These are phyloP conservation scores for Solanum pimpinellifolium DNA, from an alignment of 257 asterid species.

Conservation along the genomic window DNA sequence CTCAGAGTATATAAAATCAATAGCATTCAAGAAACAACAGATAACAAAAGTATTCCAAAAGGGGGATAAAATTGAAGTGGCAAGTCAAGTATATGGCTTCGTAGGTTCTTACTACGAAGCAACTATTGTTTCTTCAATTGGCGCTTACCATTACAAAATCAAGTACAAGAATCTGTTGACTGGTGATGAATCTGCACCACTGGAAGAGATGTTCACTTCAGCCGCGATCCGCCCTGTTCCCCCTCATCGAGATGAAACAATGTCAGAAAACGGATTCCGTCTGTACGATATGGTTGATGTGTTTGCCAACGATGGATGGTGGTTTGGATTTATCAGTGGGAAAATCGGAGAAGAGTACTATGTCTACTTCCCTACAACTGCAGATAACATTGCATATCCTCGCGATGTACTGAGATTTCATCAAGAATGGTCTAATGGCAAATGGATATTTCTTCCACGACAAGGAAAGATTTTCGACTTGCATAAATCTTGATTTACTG, in stretches of 20 bases:
- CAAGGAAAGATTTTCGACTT: not conserved
- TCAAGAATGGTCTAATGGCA: not conserved
- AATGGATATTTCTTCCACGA: not conserved
- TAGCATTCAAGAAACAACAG: not conserved
- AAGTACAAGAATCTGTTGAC: not conserved
- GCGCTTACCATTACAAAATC: not conserved
- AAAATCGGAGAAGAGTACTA: not conserved
- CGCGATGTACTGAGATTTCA: not conserved
- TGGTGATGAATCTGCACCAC: not conserved
- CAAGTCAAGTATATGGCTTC: not conserved
- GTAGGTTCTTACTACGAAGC: conserved; percentile 2
- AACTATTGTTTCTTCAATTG: not conserved
- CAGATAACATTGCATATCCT: conserved; percentile 2
- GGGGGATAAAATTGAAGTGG: conserved; percentile 1
- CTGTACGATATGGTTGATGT: not conserved
- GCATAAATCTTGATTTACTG: not conserved
- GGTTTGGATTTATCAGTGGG: conserved; percentile 2
- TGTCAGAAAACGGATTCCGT: not conserved
- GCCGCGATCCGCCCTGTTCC: not conserved
- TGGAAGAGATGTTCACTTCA: not conserved
- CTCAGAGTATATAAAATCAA: not conserved
- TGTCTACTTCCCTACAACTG: conserved; percentile 7
- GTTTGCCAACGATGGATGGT: conserved; percentile 8
- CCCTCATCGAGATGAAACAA: not conserved
- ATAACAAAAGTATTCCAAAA: not conserved